Evolutionary conservation across 2,329 filamentous ascomycete species (phyloP).

Genomic region (Cercospora zeina): DNA sequence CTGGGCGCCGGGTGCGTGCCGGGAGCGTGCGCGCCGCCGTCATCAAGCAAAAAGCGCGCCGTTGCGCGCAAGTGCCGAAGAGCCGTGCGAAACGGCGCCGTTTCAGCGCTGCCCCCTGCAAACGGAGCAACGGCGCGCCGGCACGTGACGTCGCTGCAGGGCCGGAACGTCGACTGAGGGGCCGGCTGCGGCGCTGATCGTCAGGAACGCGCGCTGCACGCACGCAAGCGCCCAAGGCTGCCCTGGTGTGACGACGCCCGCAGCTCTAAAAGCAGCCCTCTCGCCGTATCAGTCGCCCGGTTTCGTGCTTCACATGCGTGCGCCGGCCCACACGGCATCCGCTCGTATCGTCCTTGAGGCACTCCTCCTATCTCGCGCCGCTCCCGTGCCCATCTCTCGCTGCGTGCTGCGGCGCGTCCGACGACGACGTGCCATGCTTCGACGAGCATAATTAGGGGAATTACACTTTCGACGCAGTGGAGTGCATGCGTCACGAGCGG

Average conservation of each 20-base stretch:
- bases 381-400: too few relatives aligned
- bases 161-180: neutral
- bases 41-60: neutral
- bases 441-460: neutral
- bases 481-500: neutral
- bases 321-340: constrained; percentile 1
- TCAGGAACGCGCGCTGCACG: neutral
- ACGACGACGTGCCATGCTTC: neutral
- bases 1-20: neutral
- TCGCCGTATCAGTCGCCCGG: neutral
- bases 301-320: neutral
- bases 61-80: neutral
- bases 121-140: too few relatives aligned
- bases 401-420: too few relatives aligned
- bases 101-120: constrained; percentile 1
- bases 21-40: neutral
- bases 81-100: constrained; percentile 5
- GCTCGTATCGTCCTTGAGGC: neutral
- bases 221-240: neutral
- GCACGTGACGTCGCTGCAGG: neutral
- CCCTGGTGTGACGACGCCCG: neutral
- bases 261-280: neutral
- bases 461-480: neutral
- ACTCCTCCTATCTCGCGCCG: neutral
- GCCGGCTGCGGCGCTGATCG: constrained; percentile 2